These are phyloP conservation scores for Pichia sp. DNA, from an alignment of 1,139 yeast genomes.

Conservation along the genomic window DNA sequence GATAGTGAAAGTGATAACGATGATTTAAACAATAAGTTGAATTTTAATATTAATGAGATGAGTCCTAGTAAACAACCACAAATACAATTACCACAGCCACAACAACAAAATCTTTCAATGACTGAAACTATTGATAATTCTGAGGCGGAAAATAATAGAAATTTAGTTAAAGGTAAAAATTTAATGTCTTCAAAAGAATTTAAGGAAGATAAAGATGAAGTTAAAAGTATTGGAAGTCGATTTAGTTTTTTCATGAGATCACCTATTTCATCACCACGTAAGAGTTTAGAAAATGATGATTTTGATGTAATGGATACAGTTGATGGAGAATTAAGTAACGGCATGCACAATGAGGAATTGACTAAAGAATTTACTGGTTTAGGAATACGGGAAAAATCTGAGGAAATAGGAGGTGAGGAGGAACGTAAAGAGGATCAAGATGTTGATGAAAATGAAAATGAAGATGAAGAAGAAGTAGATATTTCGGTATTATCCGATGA, in stretches of 20 bases:
- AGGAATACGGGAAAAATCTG: no score
- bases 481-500: not conserved
- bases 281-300: not conserved
- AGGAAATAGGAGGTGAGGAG: not conserved
- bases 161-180: not conserved
- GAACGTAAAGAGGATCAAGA: constrained; percentile 27
- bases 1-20: constrained; percentile 34
- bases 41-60: not conserved
- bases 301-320: no score
- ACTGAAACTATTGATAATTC: not conserved
- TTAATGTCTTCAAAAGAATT: no score
- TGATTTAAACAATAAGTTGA: not conserved
- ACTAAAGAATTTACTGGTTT: no score
- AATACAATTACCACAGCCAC: not conserved
- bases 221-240: constrained; percentile 9
- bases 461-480: constrained; percentile 28
- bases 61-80: no score
- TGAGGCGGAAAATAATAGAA: not conserved
- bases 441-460: constrained; percentile 26
- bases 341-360: no score
- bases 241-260: constrained; percentile 24
- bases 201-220: constrained; percentile 2
- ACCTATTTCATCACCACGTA: constrained; percentile 12
- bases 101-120: no score
- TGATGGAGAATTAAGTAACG: no score